Base-by-base conservation (phyloP, 371 early-diverging fungal species). In the Mortierella sp. region DNA sequence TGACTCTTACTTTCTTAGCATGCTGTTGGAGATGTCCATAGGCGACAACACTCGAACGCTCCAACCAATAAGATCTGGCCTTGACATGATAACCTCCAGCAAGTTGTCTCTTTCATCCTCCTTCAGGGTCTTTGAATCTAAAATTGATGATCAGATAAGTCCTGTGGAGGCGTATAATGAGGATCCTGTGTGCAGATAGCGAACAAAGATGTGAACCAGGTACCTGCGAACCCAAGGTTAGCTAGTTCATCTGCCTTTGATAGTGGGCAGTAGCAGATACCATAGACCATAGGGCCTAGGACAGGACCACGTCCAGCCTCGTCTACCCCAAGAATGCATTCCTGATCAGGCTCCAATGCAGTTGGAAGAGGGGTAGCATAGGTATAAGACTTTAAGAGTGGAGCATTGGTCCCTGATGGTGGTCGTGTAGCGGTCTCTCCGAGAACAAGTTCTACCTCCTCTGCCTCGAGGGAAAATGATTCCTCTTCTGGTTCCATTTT, bases 241-340 rank as follows among this genome's bases (percentile, higher is more conserved):
- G 88, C 92, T 19, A 97, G 87, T 47, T 89, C 86, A 7, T 89
- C 84, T 57, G 90, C 88, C 40, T 88, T 88, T 6, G 89, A 86
- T 4, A 90, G 59, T 0, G 92, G 92, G 63, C 92, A 94, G 77
- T 93, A 97, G 64, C 94, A 92, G 11, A 93, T 86, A 1, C 95
- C 95, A 84, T 98, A 99, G 0, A 98, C 98, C 98, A 99, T 98
- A 10, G 98, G 98, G 0, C 98, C 97, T 1, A 99, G 88, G 5
- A 99, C 98, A 5, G 99, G 99, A 0, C 99, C 99, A 52, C 99
- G 86, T 16, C 99, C 99, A 15, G 99, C 99, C 77, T 99, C 99
- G 84, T 99, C 99, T 2, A 99, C 96, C 16, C 99, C 99, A 48
- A 99, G 84, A 0, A 94, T 88, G 73, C 91, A 95, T 13, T 92